These are phyloP conservation scores for Lepiota venenata DNA, from an alignment of 768 basidiomycete species.

Conservation along the genomic window DNA sequence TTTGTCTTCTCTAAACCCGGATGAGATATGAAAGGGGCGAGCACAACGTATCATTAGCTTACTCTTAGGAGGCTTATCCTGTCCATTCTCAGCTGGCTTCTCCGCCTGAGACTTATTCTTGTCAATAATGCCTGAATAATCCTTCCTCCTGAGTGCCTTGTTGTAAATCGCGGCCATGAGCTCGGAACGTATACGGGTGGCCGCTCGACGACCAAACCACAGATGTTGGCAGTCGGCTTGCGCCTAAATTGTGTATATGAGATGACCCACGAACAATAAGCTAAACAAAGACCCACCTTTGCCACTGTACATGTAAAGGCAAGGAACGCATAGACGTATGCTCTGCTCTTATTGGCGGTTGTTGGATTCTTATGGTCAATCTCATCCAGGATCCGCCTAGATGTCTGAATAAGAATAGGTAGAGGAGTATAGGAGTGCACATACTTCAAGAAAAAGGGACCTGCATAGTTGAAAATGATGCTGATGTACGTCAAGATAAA, in stretches of 20 bases:
- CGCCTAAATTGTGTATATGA: constrained; percentile 29
- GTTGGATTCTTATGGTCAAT: constrained; percentile 31
- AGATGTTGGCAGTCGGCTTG: constrained; percentile 73
- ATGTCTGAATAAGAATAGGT: background rate
- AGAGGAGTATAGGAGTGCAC: constrained; percentile 12
- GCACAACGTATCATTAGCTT: background rate
- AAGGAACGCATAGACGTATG: constrained; percentile 78
- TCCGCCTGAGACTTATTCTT: constrained; percentile 34
- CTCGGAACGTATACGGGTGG: constrained; percentile 69
- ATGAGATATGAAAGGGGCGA: background rate
- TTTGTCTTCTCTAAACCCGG: constrained; percentile 24
- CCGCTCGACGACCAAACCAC: constrained; percentile 78
- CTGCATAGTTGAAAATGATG: constrained; percentile 73
- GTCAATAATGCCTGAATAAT: constrained; percentile 74
- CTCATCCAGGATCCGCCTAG: constrained; percentile 55
- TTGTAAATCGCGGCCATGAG: constrained; percentile 87
- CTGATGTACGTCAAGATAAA: constrained; percentile 63
- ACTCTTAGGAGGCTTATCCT: constrained; percentile 1
- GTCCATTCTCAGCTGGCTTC: constrained; percentile 28
- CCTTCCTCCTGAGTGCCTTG: constrained; percentile 80
- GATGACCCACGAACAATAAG: background rate
- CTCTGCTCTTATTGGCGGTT: constrained; percentile 41
- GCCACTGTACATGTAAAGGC: constrained; percentile 60
- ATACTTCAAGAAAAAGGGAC: constrained; percentile 83
- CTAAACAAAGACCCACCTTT: constrained; percentile 36